phyloP scores from a whole-genome alignment of 352 stramenopile species.

The Porosira glacialis region DNA sequence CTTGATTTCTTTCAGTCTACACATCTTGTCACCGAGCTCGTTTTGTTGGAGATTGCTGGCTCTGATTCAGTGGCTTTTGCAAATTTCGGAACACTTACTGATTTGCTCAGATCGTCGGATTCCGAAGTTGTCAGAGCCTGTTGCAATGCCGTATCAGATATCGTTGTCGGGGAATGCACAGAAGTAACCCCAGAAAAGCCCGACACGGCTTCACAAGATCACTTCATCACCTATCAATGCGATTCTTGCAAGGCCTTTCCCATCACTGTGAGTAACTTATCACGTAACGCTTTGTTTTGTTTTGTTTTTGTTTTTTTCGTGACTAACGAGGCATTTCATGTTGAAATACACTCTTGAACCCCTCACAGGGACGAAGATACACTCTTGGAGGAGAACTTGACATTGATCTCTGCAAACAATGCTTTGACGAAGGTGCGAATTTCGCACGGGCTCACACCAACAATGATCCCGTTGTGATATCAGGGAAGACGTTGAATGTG shows the following conservation, averaged over 20 bases:
- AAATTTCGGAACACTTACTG: slow-evolving; percentile 43
- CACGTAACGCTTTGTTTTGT: too few relatives aligned
- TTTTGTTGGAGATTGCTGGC: slow-evolving; percentile 50
- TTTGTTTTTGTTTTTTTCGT: too few relatives aligned
- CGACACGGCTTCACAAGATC: slow-evolving; percentile 22
- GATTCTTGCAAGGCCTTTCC: slow-evolving; percentile 58
- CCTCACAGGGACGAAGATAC: too few relatives aligned
- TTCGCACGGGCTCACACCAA: slow-evolving; percentile 36
- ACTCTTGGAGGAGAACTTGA: slow-evolving; percentile 75
- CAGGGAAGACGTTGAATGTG: slow-evolving; percentile 52
- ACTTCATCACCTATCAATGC: slow-evolving; percentile 48
- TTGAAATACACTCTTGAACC: too few relatives aligned
- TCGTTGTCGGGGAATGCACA: neutral
- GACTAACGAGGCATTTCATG: too few relatives aligned
- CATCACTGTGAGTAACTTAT: slow-evolving; percentile 61
- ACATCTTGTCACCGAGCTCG: slow-evolving; percentile 41
- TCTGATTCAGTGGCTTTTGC: slow-evolving; percentile 44
- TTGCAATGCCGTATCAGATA: slow-evolving; percentile 23
- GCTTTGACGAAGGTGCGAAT: slow-evolving; percentile 57
- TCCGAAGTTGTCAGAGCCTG: slow-evolving; percentile 46
- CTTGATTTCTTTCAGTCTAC: slow-evolving; percentile 30
- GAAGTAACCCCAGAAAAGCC: slow-evolving; percentile 9
- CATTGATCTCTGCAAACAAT: slow-evolving; percentile 78
- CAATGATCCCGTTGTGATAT: slow-evolving; percentile 49
- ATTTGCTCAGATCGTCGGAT: slow-evolving; percentile 36